These are phyloP conservation scores for Saccharomycopsis schoenii DNA, from an alignment of 805 yeast genomes.

Conservation along the genomic window DNA sequence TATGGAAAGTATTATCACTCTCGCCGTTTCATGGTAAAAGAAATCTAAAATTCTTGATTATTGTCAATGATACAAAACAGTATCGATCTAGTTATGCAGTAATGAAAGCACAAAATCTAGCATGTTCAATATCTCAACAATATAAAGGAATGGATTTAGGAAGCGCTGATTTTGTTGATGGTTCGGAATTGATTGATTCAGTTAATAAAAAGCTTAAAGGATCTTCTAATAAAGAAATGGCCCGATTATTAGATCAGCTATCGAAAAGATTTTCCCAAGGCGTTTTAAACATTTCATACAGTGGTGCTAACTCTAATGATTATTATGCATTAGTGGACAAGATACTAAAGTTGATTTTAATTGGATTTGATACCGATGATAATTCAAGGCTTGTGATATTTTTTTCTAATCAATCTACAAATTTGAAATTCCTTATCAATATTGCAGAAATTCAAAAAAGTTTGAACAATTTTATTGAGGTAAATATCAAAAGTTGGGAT, in stretches of 20 bases:
- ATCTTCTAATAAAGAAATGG: conserved; percentile 22
- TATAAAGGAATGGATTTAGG: conserved; percentile 46
- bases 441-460: neutral
- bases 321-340: neutral
- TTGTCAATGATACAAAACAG: conserved; percentile 24
- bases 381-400: neutral
- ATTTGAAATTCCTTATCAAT: neutral
- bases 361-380: neutral
- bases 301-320: neutral
- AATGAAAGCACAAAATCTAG: conserved; percentile 28
- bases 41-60: conserved; percentile 40
- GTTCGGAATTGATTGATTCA: neutral
- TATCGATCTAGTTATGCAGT: conserved; percentile 23
- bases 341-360: neutral
- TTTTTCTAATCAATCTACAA: neutral
- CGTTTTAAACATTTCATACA: neutral
- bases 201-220: conserved; percentile 22
- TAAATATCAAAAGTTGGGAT: neutral
- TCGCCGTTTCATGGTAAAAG: conserved; percentile 43
- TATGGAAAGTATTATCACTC: conserved; percentile 51
- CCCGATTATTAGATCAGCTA: conserved; percentile 24
- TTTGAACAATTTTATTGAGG: neutral
- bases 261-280: conserved; percentile 1
- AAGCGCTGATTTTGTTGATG: neutral
- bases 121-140: conserved; percentile 32